Base-by-base conservation (phyloP, 352 stramenopile species). In the Pythium scleroteichum region DNA sequence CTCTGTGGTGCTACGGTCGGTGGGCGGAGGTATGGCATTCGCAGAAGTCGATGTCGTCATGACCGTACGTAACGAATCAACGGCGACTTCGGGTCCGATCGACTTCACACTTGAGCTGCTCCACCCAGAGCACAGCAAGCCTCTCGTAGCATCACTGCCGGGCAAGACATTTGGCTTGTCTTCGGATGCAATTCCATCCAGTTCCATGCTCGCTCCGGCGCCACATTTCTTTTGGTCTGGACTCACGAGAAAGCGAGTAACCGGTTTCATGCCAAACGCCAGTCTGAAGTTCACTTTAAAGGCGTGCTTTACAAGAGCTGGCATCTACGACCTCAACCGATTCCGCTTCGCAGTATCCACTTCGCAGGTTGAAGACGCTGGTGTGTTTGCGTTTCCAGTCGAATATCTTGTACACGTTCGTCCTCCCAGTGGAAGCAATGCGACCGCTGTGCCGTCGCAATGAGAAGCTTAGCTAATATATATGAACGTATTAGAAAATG, bases 311-410 rank as follows among this genome's bases (percentile, higher is more conserved):
- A 72, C 85, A 50, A 69, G 64, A 19, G 60, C 86, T 2, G 86
- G 86, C 12, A 73, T 94, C 27, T 95, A 90, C 69, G 85, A 95
- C 56, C 59, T 95, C 14, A 95, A 95, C 58, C 82, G 81, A 8
- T 88, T 92, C 61, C 80, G 83, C 20, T 81, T 92, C 42, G 59
- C 79, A 3, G 62, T 92, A 38, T 71, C 83, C 29, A 29, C 78
- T 4, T 41, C 59, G 10, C 16, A 22, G 44, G 26, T n/a, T 19
- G 59, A 55, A 2, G 44, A 51, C 7, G 23, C 77, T 8, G 78
- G 52, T 35, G 67, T 83, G 29, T 89, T 90, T 41, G 73, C 86
- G 61, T 85, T 92, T 39, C 78, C 82, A 32, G 72, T 87, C n/a
- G 78, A 92, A 48, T 87, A 92, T 66, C 69, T 94, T 2, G 74